These are phyloP conservation scores for Neocatenulostroma microsporum DNA, from an alignment of 2,329 filamentous ascomycete species.

Conservation along the genomic window DNA sequence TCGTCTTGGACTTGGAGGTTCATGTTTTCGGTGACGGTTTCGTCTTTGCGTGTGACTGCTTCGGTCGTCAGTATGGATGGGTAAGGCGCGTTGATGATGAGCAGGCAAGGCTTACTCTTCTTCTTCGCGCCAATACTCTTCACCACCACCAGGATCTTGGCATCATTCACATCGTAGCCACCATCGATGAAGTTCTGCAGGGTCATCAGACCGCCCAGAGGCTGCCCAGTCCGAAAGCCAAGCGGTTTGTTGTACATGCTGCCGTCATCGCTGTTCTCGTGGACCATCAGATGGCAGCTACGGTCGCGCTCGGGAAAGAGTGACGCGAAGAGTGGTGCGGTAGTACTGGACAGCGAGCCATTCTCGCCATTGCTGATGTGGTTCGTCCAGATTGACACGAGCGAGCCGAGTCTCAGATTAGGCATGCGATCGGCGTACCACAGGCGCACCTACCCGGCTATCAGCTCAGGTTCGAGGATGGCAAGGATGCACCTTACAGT, in stretches of 20 bases:
- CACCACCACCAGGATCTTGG: slow-evolving; percentile 50
- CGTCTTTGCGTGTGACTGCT: slow-evolving; percentile 43
- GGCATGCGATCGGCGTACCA: slow-evolving; percentile 41
- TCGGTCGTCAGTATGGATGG: no score
- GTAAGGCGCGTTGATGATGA: no score
- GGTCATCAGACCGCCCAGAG: slow-evolving; percentile 47
- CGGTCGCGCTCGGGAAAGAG: slow-evolving; percentile 52
- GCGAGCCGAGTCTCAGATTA: slow-evolving; percentile 45
- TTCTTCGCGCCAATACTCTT: slow-evolving; percentile 50
- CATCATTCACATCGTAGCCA: slow-evolving; percentile 46
- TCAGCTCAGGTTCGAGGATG: no score
- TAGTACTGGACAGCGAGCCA: slow-evolving; percentile 33
- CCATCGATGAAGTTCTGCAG: slow-evolving; percentile 48
- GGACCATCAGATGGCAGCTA: slow-evolving; percentile 47
- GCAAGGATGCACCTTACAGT: slow-evolving; percentile 39
- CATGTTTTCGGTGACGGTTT: slow-evolving; percentile 38
- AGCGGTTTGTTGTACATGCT: slow-evolving; percentile 42
- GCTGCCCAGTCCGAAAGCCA: slow-evolving; percentile 30
- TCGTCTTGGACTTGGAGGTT: slow-evolving; percentile 52
- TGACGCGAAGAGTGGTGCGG: slow-evolving; percentile 46
- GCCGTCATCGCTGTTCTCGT: slow-evolving; percentile 41
- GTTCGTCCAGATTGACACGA: slow-evolving; percentile 51
- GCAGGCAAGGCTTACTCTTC: slow-evolving; percentile 40
- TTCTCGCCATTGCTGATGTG: slow-evolving; percentile 46
- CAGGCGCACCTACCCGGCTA: slow-evolving; percentile 42